A percentile compares a stretch with the other conserved stretches of the same genome.
Conservation (phyloP, 31 red algal species). For the Odonthalia washingtoniensis region DNA sequence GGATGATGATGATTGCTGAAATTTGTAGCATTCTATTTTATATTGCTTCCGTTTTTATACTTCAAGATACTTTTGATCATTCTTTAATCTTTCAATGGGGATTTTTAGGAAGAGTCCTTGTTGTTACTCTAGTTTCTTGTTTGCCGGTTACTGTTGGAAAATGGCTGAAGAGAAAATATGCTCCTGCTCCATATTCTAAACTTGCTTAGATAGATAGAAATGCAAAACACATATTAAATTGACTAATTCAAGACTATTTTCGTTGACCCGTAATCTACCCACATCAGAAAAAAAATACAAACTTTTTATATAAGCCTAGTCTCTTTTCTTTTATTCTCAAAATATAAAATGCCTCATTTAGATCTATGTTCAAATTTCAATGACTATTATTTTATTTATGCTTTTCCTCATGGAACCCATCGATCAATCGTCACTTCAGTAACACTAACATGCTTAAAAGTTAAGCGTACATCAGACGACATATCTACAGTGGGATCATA, state of each 20-base stretch:
- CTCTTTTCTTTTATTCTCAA: no score
- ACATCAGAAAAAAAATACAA: no score
- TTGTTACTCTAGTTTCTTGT: constrained; percentile 86
- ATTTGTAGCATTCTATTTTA: constrained; percentile 82
- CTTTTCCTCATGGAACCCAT: constrained; percentile 48
- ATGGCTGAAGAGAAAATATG: constrained; percentile 82
- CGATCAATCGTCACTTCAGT: constrained; percentile 64
- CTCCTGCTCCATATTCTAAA: constrained; percentile 89
- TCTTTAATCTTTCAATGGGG: constrained; percentile 79
- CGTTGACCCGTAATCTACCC: no score
- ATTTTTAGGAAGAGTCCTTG: constrained; percentile 74
- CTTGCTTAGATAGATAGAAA: constrained; percentile 47
- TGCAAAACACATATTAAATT: no score
- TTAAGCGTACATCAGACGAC: constrained; percentile 5
- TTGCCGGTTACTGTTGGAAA: constrained; percentile 88
- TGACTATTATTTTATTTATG: neutral
- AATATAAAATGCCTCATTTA: no score
- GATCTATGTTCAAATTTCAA: no score
- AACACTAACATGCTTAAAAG: constrained; percentile 35
- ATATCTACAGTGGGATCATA: neutral
- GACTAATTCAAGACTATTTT: no score
- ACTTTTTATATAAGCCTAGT: no score
- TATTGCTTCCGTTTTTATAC: constrained; percentile 69
- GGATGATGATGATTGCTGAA: constrained; percentile 87
- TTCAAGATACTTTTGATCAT: constrained; percentile 88